A percentile compares a stretch with the other conserved stretches of the same genome.
Conservation (phyloP, 768 basidiomycete species). For the Psilocybe azurescens region DNA sequence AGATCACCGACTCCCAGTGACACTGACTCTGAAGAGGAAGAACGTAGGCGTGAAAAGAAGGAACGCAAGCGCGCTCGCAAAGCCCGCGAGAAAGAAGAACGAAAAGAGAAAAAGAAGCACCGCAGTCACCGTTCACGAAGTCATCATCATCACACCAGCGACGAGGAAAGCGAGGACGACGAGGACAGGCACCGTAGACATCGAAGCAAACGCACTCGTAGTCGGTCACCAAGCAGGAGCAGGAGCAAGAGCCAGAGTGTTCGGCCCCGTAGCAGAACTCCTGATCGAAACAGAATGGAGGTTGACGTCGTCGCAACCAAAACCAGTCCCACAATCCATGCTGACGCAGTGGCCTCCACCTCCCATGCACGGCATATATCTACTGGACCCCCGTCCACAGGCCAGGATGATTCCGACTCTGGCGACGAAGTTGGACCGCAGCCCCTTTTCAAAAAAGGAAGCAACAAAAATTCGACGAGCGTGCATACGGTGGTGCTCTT, state of each 20-base stretch:
- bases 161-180: constrained; percentile 43
- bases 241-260: constrained; percentile 19
- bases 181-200: constrained; percentile 29
- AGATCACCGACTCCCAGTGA: constrained; percentile 57
- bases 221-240: background rate
- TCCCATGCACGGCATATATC: constrained; percentile 14
- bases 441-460: constrained; percentile 51
- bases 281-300: constrained; percentile 20
- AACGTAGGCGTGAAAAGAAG: constrained; percentile 64
- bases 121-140: constrained; percentile 35
- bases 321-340: background rate
- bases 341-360: constrained; percentile 3
- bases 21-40: constrained; percentile 58
- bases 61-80: constrained; percentile 63
- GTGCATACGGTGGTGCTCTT: constrained; percentile 88
- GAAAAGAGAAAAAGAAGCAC: constrained; percentile 40
- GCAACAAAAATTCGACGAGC: constrained; percentile 72
- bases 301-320: constrained; percentile 10
- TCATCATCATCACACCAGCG: constrained; percentile 35
- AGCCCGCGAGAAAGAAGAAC: constrained; percentile 46
- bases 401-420: constrained; percentile 43
- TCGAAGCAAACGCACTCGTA: constrained; percentile 17
- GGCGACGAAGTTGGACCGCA: constrained; percentile 84
- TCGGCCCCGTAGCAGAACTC: constrained; percentile 20
- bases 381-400: constrained; percentile 22